phyloP scores from a whole-genome alignment of 768 basidiomycete genomes.

The Russula foetens region DNA sequence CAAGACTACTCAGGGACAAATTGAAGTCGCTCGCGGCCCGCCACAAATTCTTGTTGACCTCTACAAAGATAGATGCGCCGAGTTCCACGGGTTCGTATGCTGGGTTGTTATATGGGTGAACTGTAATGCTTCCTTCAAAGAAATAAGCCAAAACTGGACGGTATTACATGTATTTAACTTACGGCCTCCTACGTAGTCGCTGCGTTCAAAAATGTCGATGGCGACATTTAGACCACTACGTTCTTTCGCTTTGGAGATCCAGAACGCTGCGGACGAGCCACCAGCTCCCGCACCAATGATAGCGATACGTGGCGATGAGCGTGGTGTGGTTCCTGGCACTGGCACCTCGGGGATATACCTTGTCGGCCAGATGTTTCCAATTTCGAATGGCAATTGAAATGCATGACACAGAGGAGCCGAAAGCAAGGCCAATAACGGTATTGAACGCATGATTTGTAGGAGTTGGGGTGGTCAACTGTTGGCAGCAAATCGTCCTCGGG shows the following conservation, averaged over 20 bases:
- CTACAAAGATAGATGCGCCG: constrained; percentile 83
- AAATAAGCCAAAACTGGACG: neutral
- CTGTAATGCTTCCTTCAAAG: constrained; percentile 59
- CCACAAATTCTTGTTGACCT: constrained; percentile 59
- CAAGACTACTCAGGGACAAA: constrained; percentile 31
- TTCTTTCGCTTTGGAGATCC: constrained; percentile 74
- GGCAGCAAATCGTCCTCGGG: too few species aligned
- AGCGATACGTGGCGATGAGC: constrained; percentile 49
- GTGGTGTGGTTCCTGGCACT: neutral
- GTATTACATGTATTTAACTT: constrained; percentile 30
- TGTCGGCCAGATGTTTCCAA: too few species aligned
- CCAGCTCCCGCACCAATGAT: constrained; percentile 89
- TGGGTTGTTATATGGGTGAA: constrained; percentile 62
- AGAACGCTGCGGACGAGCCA: constrained; percentile 76
- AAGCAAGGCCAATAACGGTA: constrained; percentile 23
- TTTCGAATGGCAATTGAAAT: too few species aligned
- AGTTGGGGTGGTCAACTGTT: too few species aligned
- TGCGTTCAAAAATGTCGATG: constrained; percentile 79
- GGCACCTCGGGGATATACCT: too few species aligned
- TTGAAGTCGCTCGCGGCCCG: constrained; percentile 79
- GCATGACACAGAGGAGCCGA: constrained; percentile 23
- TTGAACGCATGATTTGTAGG: constrained; percentile 1
- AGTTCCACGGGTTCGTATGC: constrained; percentile 62
- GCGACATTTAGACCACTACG: constrained; percentile 61
- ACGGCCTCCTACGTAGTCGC: constrained; percentile 78